These are phyloP conservation scores for Skeletonema marinoi DNA, from an alignment of 108 stramenopile species.

Conservation along the genomic window DNA sequence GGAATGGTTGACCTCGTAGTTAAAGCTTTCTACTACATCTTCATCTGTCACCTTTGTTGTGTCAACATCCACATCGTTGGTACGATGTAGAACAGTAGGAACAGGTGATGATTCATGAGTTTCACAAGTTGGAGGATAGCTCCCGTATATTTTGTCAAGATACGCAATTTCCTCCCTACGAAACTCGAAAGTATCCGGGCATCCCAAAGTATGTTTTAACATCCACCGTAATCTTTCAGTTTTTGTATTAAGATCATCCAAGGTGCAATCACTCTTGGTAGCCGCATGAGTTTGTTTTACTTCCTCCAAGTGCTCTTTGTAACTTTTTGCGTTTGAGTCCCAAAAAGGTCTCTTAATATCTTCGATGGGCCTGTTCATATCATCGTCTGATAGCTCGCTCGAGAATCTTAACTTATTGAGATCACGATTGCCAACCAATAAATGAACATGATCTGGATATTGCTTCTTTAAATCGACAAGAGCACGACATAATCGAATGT, in stretches of 20 bases:
- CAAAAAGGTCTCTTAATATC: slow-evolving; percentile 59
- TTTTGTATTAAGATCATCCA: slow-evolving; percentile 44
- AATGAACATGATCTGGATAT: slow-evolving; percentile 60
- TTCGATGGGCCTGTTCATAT: slow-evolving; percentile 40
- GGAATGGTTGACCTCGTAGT: slow-evolving; percentile 44
- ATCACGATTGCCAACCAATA: slow-evolving; percentile 82
- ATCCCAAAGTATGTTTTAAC: slow-evolving; percentile 66
- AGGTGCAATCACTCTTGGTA: background rate
- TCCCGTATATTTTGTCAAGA: slow-evolving; percentile 18
- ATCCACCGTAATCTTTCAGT: slow-evolving; percentile 58
- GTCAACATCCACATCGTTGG: background rate
- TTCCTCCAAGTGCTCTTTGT: slow-evolving; percentile 44
- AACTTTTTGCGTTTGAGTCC: slow-evolving; percentile 51
- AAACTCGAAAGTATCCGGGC: slow-evolving; percentile 67
- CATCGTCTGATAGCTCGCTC: slow-evolving; percentile 51
- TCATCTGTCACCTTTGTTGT: slow-evolving; percentile 49
- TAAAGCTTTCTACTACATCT: slow-evolving; percentile 57
- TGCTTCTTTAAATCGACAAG: slow-evolving; percentile 57
- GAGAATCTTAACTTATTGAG: slow-evolving; percentile 73
- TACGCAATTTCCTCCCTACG: slow-evolving; percentile 56
- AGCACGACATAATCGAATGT: slow-evolving; percentile 63
- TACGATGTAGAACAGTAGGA: background rate
- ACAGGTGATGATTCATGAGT: slow-evolving; percentile 9
- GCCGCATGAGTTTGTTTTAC: background rate
- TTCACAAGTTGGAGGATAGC: slow-evolving; percentile 18